Conservation (phyloP, 2,329 filamentous ascomycete species). For the Alternaria burnsii region DNA sequence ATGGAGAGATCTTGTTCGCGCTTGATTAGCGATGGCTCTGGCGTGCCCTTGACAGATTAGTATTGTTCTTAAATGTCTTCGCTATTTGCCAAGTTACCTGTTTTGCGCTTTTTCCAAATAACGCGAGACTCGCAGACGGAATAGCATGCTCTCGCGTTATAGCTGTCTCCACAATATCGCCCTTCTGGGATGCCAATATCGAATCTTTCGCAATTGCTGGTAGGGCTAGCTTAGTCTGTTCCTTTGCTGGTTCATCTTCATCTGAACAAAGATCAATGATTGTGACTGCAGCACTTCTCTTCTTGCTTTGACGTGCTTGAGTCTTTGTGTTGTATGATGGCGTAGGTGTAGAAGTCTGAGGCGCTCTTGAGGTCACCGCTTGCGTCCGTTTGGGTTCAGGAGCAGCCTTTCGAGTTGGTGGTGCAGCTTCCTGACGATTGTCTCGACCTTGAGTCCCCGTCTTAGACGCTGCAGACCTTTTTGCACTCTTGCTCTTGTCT, state of each 20-base stretch:
- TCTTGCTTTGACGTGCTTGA: neutral
- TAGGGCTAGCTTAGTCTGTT: neutral
- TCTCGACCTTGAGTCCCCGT: neutral
- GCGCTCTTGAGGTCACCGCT: neutral
- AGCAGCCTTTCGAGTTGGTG: neutral
- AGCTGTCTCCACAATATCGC: neutral
- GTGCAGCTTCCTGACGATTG: neutral
- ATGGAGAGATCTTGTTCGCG: neutral
- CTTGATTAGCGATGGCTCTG: neutral
- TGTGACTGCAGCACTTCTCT: neutral
- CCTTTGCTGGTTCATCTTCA: conserved; percentile 2
- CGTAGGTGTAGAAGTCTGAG: neutral
- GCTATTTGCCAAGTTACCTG: neutral
- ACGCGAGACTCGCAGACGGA: neutral
- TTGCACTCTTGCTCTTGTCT: neutral
- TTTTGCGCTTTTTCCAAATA: neutral
- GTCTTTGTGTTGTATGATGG: neutral
- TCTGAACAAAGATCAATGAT: conserved; percentile 21
- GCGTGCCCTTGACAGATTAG: neutral
- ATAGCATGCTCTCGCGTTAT: neutral
- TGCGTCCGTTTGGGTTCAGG: neutral
- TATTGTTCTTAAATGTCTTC: neutral
- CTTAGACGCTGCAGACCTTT: neutral
- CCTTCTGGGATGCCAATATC: neutral
- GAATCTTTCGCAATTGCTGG: neutral